Base-by-base conservation (phyloP, 1,284 basidiomycete species). In the Heterobasidion parviporum region DNA sequence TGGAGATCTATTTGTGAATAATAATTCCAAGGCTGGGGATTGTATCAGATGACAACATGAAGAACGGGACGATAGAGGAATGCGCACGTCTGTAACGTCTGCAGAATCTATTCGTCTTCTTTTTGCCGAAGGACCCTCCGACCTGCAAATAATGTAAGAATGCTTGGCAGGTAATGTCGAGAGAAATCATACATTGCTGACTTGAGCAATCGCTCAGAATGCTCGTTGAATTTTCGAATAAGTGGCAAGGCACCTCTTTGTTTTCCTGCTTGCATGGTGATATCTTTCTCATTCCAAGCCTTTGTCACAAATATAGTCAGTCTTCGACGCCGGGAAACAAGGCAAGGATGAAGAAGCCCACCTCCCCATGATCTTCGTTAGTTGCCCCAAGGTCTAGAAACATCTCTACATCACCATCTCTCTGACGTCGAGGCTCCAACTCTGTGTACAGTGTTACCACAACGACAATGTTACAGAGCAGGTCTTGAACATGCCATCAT, bases 141-240 rank as follows among this genome's bases (percentile, higher is more conserved):
- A 85, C 57, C 87, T 88, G 59, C 54, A 26, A 6, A 32, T 34
- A 50, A 57, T 45, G 34, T 57, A 36, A 54, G 50, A 54, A 41
- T 52, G 54, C 52, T 49, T 18, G 49, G 53, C 36, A 16, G 16
- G 33, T 41, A 52, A 32, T 52, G 18, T 49, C 15, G 34, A 20
- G 45, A 44, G 8, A 36, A 15, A 36, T 72, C 84, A 63, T 66
- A 87, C 87, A 89, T 65, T 6, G 87, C 83, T 48, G 87, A 81
- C 56, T 89, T 88, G 33, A 98, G 75, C 14, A 98, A 72, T 60
- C 93, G 78, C 63, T 95, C 91, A 0, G 93, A 96, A 70, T 99
- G 97, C 65, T 98, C 93, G 66, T 99, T 99, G 74, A 99, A 99
- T 64, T 96, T 89, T 46, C 97, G 81, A 64, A 99, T 98, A 36